These are phyloP conservation scores for Millerozyma miso DNA, from an alignment of 805 yeast genomes.

Conservation along the genomic window DNA sequence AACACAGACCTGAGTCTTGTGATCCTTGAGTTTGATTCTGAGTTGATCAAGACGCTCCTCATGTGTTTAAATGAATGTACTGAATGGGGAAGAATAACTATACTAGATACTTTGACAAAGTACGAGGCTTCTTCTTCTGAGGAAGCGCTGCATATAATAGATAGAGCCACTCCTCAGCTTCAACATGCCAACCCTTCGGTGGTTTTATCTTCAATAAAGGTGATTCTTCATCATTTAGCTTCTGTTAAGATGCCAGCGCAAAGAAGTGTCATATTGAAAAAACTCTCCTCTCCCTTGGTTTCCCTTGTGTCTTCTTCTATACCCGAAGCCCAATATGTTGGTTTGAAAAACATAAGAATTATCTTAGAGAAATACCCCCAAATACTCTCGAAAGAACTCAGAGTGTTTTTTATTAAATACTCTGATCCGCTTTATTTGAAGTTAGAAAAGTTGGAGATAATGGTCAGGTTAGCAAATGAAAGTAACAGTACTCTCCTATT, in stretches of 20 bases:
- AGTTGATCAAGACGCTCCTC: constrained; percentile 57
- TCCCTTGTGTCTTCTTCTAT: constrained; percentile 77
- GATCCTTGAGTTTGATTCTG: constrained; percentile 35
- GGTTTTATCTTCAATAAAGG: constrained; percentile 79
- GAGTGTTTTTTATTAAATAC: constrained; percentile 87
- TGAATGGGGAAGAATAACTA: constrained; percentile 97
- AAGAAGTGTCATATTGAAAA: constrained; percentile 49
- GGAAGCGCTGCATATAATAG: constrained; percentile 83
- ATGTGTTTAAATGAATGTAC: constrained; percentile 93
- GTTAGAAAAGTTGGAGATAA: constrained; percentile 70
- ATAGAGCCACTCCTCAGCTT: constrained; percentile 87
- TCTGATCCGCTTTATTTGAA: constrained; percentile 78
- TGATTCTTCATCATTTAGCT: constrained; percentile 65
- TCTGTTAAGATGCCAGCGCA: constrained; percentile 39
- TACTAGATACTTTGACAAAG: constrained; percentile 74
- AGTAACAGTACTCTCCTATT: constrained; percentile 54
- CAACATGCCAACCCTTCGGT: constrained; percentile 98
- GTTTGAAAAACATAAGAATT: constrained; percentile 84
- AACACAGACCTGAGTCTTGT: constrained; percentile 45
- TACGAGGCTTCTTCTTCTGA: constrained; percentile 51
- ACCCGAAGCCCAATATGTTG: constrained; percentile 93
- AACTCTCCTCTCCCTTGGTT: constrained; percentile 80
- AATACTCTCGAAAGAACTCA: constrained; percentile 69
- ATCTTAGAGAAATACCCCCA: constrained; percentile 85
- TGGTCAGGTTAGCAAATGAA: constrained; percentile 64